phyloP scores from a whole-genome alignment of 352 stramenopile species.

The Globisporangium canariense region DNA sequence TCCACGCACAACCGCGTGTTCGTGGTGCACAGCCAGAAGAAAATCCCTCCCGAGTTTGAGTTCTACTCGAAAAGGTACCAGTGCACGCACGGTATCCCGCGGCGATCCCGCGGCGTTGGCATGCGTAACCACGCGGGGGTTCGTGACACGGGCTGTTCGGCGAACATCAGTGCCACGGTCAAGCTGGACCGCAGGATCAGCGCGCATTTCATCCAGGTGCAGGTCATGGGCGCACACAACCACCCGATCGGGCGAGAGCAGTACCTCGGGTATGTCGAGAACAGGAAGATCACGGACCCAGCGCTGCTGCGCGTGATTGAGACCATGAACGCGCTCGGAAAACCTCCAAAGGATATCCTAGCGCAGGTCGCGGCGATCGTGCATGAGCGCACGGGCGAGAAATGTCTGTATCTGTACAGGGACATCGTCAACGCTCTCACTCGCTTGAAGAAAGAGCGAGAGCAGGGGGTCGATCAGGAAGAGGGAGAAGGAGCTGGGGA shows the following conservation, averaged over 20 bases:
- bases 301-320: constrained; percentile 3
- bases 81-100: constrained; percentile 8
- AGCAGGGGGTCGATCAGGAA: background rate
- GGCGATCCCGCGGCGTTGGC: background rate
- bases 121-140: background rate
- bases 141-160: constrained; percentile 8
- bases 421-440: background rate
- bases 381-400: background rate
- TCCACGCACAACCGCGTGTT: constrained; percentile 2
- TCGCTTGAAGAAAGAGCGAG: constrained; percentile 1
- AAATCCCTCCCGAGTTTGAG: background rate
- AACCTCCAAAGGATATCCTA: background rate
- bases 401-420: background rate
- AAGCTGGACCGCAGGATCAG: background rate
- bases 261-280: constrained; percentile 14
- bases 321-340: background rate
- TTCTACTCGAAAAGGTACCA: constrained; percentile 6
- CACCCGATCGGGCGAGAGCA: constrained; percentile 6
- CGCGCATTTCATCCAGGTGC: background rate
- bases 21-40: background rate
- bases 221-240: constrained; percentile 6
- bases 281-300: constrained; percentile 8
- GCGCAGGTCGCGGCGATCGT: background rate
- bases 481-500: background rate
- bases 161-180: constrained; percentile 1